A percentile compares a stretch with the other conserved stretches of the same genome.
These are phyloP conservation scores for Magnaporthiopsis rhizophila DNA, from an alignment of 2,329 filamentous ascomycete species.

Conservation along the genomic window DNA sequence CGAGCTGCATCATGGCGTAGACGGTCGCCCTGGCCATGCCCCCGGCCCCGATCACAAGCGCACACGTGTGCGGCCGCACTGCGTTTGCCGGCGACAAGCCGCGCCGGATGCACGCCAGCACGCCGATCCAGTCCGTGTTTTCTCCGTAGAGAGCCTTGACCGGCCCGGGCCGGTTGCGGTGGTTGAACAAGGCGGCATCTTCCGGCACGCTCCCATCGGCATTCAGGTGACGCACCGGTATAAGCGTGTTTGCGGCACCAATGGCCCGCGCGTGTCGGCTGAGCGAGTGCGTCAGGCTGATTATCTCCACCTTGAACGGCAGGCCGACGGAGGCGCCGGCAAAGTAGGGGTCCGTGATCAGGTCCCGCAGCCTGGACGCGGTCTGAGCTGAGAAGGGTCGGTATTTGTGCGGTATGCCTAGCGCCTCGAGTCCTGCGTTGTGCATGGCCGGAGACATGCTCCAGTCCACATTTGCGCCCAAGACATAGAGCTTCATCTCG, in stretches of 20 bases:
- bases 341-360: constrained; percentile 59
- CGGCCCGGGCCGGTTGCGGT: constrained; percentile 55
- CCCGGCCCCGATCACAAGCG: constrained; percentile 56
- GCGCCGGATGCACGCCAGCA: constrained; percentile 62
- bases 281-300: constrained; percentile 59
- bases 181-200: constrained; percentile 22
- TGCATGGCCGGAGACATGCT: constrained; percentile 74
- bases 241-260: constrained; percentile 67
- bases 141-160: constrained; percentile 67
- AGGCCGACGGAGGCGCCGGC: constrained; percentile 65
- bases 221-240: constrained; percentile 58
- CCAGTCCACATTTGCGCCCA: constrained; percentile 65
- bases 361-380: constrained; percentile 52
- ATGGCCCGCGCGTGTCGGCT: constrained; percentile 68
- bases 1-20: constrained; percentile 71
- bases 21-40: constrained; percentile 74
- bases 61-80: constrained; percentile 45
- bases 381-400: constrained; percentile 54
- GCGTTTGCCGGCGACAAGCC: constrained; percentile 67
- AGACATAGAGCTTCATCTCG: constrained; percentile 46
- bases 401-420: constrained; percentile 63
- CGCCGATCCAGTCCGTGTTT: constrained; percentile 77
- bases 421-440: constrained; percentile 57
- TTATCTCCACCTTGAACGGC: constrained; percentile 68
- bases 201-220: constrained; percentile 40